Evolutionary conservation across 2,329 filamentous ascomycete species (phyloP), one percentile per base, ranked within the genome.

Genomic region (Aspergillus flavus): DNA sequence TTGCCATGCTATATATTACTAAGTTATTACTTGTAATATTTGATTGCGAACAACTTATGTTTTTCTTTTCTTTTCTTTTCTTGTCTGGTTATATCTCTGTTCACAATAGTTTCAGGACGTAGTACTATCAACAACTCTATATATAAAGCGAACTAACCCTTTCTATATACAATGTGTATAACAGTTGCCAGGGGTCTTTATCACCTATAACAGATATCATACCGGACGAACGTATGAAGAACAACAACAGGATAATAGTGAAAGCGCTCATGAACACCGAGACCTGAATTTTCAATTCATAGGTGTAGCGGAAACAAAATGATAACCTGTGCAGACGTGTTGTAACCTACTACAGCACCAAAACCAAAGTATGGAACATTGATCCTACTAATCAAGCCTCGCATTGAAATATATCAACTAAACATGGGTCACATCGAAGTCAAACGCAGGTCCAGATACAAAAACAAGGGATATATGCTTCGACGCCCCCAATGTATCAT

Each of bases 401-500:
- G 28, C 48, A 52, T 52, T 52, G 14, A 10, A 34, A 32, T 32
- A 52, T 52, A 52, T 34, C 48, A 52, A 32, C 9, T 12, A 34
- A 21, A 32, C 28, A 52, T 52, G 48, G 19, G 30, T 21, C 19
- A 19, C 19, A 52, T 32, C 28, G 28, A 52, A n/a, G 28, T 21
- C 14, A 55, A 55, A 41, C 32, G n/a, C 21, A 55, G 32, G 28
- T 10, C 34, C 32, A 34, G 52, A 16, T 54, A 54, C 36, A 23
- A 26, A n/a, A n/a, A 32, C 12, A 54, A 36, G 52, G 36, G 58
- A 46, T 28, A 34, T 39, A 55, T 36, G 52, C 32, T 46, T 61
- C 26, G 59, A 57, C 46, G 41, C 57, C 45, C 60, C 60, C 16
- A 11, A 45, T 28, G 54, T 64, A 68, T 69, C 69, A 61, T 71